Base-by-base conservation (phyloP, 83 land plant species). In the Isoetes engelmannii region DNA sequence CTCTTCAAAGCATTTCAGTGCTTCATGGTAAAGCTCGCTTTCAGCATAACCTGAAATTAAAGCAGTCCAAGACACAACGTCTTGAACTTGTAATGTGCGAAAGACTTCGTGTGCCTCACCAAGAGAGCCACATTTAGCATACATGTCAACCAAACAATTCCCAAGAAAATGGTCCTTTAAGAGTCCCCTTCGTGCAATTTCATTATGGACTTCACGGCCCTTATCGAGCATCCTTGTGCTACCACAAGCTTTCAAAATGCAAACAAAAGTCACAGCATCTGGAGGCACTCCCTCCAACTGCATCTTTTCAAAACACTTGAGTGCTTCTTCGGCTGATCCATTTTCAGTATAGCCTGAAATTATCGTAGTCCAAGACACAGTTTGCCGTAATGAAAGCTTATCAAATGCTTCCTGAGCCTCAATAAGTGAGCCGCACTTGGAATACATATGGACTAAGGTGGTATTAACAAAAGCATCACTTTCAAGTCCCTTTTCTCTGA, bases 141-240 rank as follows among this genome's bases (percentile, higher is more conserved):
- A 69, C 71, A 69, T 69, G 65, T 69, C 43, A 10, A 69, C 50
- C 8, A 69, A 43, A 5, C 59, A 28, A 42, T 55, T 69, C 12
- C 65, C 65, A 21, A 69, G 28, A 55, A 9, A 54, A 55, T 5
- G 7, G 5, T 45, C 6, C 5, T 37, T 17, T 37, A 44, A 57
- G 4, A 55, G 18, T 18, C 45, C 71, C 7, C 13, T 17, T 28
- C 42, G 8, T 13, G 55, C 64, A 19, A 55, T 10, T 7, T 54
- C 7, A 10, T 42, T 8, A 43, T 55, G 60, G 0, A 69, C 0
- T 21, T 69, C 8, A 7, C 15, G 19, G 5, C 60, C 71, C 12
- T 51, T 12, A 5, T 69, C 67, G 5, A 21, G 45, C 6, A 17
- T 59, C 37, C 12, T 15, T 55, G 43, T 7, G 28, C n/a, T 28